Conservation (phyloP, 73 alveolate genomes). For the Uronychia binucleata region DNA sequence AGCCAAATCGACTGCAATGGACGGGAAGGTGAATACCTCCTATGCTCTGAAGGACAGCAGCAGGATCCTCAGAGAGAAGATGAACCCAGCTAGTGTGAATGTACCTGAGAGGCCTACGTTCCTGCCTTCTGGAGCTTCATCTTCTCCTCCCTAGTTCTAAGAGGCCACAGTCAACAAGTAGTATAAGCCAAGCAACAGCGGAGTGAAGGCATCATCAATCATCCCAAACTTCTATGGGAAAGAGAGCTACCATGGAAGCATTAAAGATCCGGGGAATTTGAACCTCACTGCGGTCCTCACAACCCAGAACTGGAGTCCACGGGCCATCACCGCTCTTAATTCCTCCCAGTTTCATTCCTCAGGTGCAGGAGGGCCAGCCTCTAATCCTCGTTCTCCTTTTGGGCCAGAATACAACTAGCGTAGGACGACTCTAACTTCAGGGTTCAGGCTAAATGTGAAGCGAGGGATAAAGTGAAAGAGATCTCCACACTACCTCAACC, state of each 20-base stretch:
- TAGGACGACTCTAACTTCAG: neutral
- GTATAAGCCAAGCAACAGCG: neutral
- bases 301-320: neutral
- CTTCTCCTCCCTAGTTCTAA: neutral
- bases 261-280: neutral
- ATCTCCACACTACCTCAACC: too few species aligned
- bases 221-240: neutral
- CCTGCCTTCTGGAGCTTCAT: neutral
- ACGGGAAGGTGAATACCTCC: neutral
- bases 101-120: neutral
- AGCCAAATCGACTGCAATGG: neutral
- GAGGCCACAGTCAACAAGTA: neutral
- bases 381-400: neutral
- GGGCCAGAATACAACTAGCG: neutral
- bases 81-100: neutral
- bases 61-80: neutral
- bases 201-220: neutral
- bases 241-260: neutral
- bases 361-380: neutral
- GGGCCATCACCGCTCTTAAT: neutral
- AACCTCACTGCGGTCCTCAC: neutral
- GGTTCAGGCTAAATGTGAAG: neutral
- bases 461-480: neutral
- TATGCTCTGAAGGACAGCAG: neutral
- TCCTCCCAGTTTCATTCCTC: neutral